These are phyloP conservation scores for Epichloe festucae DNA, from an alignment of 2,329 filamentous ascomycete genomes.

Conservation along the genomic window DNA sequence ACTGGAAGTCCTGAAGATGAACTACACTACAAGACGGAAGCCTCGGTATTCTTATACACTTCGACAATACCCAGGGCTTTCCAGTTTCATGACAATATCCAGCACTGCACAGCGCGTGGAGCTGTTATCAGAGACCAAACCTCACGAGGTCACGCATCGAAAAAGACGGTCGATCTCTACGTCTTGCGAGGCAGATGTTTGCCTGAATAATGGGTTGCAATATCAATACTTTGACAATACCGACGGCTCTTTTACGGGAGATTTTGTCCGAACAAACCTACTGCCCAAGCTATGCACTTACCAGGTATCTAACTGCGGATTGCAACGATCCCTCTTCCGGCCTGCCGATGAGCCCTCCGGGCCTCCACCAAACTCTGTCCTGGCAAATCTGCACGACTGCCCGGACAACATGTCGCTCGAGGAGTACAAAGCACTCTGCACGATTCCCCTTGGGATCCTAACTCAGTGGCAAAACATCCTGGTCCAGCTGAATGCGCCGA, in stretches of 20 bases:
- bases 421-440: constrained; percentile 34
- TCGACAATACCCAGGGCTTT: constrained; percentile 5
- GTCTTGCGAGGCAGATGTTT: constrained; percentile 8
- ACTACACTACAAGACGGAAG: neutral
- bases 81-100: neutral
- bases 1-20: constrained; percentile 20
- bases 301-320: constrained; percentile 6
- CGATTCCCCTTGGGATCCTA: constrained; percentile 7
- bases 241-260: neutral
- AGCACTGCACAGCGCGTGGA: constrained; percentile 2
- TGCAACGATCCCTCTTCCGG: constrained; percentile 9
- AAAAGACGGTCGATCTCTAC: neutral
- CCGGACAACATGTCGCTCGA: constrained; percentile 34
- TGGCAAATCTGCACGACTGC: constrained; percentile 35
- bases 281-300: constrained; percentile 8
- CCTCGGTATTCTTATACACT: constrained; percentile 2
- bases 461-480: constrained; percentile 13
- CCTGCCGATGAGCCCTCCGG: constrained; percentile 4
- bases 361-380: constrained; percentile 32
- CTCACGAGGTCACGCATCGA: constrained; percentile 9
- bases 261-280: neutral
- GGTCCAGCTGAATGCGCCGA: constrained; percentile 11
- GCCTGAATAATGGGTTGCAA: constrained; percentile 12
- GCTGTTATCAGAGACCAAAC: constrained; percentile 11
- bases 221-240: constrained; percentile 10